Conservation (phyloP, 257 asterid genomes). For the Hygrophila difformis region DNA sequence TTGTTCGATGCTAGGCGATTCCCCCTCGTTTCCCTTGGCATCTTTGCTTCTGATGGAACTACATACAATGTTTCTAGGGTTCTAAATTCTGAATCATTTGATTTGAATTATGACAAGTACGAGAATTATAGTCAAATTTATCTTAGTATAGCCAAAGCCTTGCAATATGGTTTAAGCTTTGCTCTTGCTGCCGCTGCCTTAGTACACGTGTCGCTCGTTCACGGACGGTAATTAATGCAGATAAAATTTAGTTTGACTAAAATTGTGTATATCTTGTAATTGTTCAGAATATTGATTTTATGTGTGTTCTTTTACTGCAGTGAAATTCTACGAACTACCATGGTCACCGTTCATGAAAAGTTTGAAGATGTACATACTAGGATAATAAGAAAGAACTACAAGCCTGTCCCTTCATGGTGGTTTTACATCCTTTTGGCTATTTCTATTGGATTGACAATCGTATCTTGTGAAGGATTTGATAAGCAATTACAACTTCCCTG, state of each 20-base stretch:
- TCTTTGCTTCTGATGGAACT: constrained; percentile 37
- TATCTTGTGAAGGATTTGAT: constrained; percentile 46
- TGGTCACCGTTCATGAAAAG: constrained; percentile 41
- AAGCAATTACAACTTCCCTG: constrained; percentile 53
- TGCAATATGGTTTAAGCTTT: constrained; percentile 46
- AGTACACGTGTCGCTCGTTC: constrained; percentile 50
- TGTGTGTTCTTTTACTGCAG: constrained; percentile 13
- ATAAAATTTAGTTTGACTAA: not conserved
- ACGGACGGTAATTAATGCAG: constrained; percentile 35
- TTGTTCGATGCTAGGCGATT: constrained; percentile 35
- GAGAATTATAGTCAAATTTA: constrained; percentile 44
- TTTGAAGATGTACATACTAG: constrained; percentile 52
- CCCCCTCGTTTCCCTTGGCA: constrained; percentile 42
- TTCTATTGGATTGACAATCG: constrained; percentile 27
- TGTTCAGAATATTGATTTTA: too few relatives aligned
- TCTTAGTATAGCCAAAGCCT: constrained; percentile 39
- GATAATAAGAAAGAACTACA: constrained; percentile 50
- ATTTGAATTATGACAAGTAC: constrained; percentile 36
- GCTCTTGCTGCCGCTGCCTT: constrained; percentile 49
- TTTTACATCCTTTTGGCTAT: constrained; percentile 30
- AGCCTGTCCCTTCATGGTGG: constrained; percentile 68
- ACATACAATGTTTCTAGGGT: constrained; percentile 36
- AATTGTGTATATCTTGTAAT: not conserved
- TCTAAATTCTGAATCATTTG: constrained; percentile 27
- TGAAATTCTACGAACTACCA: constrained; percentile 48